These are phyloP conservation scores for Colletotrichum nymphaeae DNA, from an alignment of 2,329 filamentous ascomycete species.

Conservation along the genomic window DNA sequence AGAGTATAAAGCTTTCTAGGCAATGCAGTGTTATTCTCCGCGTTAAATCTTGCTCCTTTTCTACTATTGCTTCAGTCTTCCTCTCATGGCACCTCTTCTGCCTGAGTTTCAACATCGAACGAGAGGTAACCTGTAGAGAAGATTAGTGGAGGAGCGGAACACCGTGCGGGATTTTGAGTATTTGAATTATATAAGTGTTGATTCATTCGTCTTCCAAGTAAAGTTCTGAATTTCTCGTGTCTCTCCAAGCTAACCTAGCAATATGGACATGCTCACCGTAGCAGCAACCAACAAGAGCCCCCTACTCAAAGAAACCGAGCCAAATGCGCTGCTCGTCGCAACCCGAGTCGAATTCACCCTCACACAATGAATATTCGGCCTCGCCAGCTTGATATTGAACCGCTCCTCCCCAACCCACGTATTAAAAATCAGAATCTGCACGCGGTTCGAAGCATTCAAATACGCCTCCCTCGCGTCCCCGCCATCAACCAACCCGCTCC, in stretches of 20 bases:
- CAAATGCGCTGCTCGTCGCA: neutral
- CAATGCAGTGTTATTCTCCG: too few relatives aligned
- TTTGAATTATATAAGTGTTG: fast-evolving
- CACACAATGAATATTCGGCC: conserved; percentile 10
- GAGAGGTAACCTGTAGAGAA: too few relatives aligned
- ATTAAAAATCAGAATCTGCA: conserved; percentile 22
- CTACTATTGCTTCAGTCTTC: too few relatives aligned
- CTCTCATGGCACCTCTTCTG: too few relatives aligned
- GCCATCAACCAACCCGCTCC: conserved; percentile 8
- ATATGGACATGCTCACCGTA: neutral
- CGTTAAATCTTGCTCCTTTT: too few relatives aligned
- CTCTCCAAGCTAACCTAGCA: neutral
- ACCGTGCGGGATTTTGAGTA: fast-evolving
- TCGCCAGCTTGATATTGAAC: neutral
- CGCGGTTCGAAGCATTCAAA: neutral
- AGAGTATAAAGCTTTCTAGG: too few relatives aligned
- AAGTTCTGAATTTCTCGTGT: too few relatives aligned
- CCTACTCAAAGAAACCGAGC: neutral
- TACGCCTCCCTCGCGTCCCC: neutral
- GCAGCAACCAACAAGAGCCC: neutral
- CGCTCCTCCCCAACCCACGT: neutral
- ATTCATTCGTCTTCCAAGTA: too few relatives aligned
- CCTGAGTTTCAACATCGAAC: too few relatives aligned
- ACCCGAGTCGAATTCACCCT: neutral
- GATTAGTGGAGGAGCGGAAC: too few relatives aligned